Conservation (phyloP, 352 stramenopile genomes). For the Pythium phragmitis region DNA sequence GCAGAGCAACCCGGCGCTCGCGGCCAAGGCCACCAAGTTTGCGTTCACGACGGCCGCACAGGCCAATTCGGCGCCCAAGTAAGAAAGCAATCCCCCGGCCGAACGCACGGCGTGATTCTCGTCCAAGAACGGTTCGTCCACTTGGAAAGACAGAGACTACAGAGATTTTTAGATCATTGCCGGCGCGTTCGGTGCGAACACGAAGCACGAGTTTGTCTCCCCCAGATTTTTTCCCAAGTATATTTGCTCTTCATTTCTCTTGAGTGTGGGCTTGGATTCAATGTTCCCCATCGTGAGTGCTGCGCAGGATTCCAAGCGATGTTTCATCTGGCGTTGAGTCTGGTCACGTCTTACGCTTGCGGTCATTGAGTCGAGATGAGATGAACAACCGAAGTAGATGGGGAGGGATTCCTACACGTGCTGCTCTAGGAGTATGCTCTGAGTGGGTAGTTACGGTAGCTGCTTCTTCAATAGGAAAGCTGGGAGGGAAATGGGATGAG, state of each 20-base stretch:
- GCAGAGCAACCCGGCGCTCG: constrained; percentile 75
- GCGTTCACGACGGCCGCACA: constrained; percentile 57
- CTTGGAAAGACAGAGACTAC: not conserved
- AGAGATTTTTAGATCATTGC: not conserved
- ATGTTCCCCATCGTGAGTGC: not conserved
- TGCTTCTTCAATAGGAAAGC: too few species aligned
- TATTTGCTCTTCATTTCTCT: constrained; percentile 6
- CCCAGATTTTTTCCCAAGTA: constrained; percentile 5
- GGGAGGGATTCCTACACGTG: too few species aligned
- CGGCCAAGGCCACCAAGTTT: constrained; percentile 75
- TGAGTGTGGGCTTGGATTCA: not conserved
- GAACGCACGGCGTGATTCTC: not conserved
- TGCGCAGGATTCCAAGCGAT: too few species aligned
- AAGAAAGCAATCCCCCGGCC: not conserved
- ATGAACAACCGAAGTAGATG: too few species aligned
- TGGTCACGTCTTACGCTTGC: too few species aligned
- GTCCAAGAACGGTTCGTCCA: not conserved
- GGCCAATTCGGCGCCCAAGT: constrained; percentile 24
- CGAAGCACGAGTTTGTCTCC: not conserved
- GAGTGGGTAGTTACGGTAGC: too few species aligned
- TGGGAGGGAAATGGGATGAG: too few species aligned
- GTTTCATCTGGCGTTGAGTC: too few species aligned
- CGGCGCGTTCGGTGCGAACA: not conserved
- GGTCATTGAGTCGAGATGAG: too few species aligned
- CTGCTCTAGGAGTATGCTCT: too few species aligned